Conservation (phyloP, 441 rosid species). For the Heliophila coronopifolia region DNA sequence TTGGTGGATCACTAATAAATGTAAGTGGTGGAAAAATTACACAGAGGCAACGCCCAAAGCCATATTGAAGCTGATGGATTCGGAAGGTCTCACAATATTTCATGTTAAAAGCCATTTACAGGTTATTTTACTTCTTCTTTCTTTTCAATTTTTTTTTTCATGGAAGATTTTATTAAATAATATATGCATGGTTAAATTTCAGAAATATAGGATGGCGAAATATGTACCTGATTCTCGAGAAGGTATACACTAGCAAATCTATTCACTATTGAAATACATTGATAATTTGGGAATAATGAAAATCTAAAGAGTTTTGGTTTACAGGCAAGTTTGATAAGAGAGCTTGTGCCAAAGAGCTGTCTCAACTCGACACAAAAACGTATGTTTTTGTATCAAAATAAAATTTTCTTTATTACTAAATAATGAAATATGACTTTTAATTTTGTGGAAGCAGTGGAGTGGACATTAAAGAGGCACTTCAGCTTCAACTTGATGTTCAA, state of each 20-base stretch:
- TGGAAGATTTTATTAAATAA: slow-evolving; percentile 4
- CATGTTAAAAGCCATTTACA: slow-evolving; percentile 96
- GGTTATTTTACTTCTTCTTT: slow-evolving; percentile 31
- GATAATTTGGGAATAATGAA: not conserved
- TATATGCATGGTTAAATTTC: slow-evolving; percentile 19
- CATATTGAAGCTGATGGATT: slow-evolving; percentile 78
- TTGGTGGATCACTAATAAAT: slow-evolving; percentile 12
- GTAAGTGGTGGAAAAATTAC: slow-evolving; percentile 17
- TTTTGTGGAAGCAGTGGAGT: slow-evolving; percentile 43
- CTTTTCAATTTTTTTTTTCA: not conserved
- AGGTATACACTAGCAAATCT: slow-evolving; percentile 35
- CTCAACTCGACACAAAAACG: slow-evolving; percentile 53
- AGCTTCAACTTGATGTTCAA: slow-evolving; percentile 76
- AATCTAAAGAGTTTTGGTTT: slow-evolving; percentile 13
- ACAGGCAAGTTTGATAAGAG: slow-evolving; percentile 60
- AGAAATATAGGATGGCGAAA: slow-evolving; percentile 80
- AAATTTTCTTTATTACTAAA: not conserved
- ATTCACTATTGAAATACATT: not conserved
- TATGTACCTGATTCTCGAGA: slow-evolving; percentile 53
- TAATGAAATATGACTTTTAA: not conserved
- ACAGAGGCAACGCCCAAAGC: slow-evolving; percentile 90
- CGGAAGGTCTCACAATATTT: slow-evolving; percentile 73
- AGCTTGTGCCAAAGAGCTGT: slow-evolving; percentile 33
- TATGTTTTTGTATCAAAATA: slow-evolving; percentile 14
- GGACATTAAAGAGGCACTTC: slow-evolving; percentile 71